phyloP scores from a whole-genome alignment of 2,329 filamentous ascomycete genomes.

The Microdochium trichocladiopsis region DNA sequence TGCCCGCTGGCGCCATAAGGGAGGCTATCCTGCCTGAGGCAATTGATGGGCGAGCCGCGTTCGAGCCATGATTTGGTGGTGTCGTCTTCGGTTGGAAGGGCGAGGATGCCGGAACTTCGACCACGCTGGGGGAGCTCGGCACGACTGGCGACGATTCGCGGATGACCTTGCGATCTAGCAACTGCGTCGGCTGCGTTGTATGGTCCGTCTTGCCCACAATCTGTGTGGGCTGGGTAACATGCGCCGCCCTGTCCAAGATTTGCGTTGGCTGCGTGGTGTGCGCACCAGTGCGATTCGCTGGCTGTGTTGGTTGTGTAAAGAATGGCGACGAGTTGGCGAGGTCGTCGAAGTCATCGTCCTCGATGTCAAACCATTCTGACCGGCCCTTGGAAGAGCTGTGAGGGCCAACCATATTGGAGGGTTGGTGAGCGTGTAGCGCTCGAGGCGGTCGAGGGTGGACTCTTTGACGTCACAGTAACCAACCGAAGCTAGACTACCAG shows the following conservation, averaged over 20 bases:
- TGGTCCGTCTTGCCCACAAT: constrained; percentile 21
- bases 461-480: background rate
- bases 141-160: constrained; percentile 22
- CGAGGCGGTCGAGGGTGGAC: background rate
- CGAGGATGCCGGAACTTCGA: constrained; percentile 89
- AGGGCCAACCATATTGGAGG: background rate
- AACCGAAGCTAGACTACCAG: background rate
- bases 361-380: constrained; percentile 23
- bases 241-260: constrained; percentile 35
- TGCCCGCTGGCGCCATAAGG: constrained; percentile 70
- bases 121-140: constrained; percentile 33
- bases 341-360: constrained; percentile 32
- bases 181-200: constrained; percentile 39
- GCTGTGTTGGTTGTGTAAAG: constrained; percentile 37
- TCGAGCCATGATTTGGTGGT: constrained; percentile 10
- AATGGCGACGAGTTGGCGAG: constrained; percentile 32
- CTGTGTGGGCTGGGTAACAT: constrained; percentile 28
- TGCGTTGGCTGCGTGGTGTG: constrained; percentile 54
- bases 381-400: background rate
- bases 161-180: constrained; percentile 32
- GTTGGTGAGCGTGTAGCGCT: too few relatives aligned
- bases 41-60: constrained; percentile 4
- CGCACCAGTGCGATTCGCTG: constrained; percentile 8
- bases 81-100: constrained; percentile 48
- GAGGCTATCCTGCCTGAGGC: constrained; percentile 40